These are phyloP conservation scores for Podospora didyma DNA, from an alignment of 495 filamentous ascomycete species.

Conservation along the genomic window DNA sequence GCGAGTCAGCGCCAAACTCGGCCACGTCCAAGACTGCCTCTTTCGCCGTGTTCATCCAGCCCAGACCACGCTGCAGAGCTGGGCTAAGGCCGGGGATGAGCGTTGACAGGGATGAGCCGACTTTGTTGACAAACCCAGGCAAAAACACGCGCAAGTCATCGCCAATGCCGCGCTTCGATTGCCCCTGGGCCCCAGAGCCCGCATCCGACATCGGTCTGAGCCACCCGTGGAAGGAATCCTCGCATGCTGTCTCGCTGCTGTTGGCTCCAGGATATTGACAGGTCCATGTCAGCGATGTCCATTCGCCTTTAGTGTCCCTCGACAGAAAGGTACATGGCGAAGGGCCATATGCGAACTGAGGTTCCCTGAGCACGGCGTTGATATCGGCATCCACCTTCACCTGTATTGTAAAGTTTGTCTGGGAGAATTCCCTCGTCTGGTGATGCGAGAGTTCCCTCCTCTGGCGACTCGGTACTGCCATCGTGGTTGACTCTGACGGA, in stretches of 20 bases:
- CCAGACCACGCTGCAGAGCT: constrained; percentile 2
- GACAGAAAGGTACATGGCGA: constrained; percentile 13
- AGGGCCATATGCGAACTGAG: constrained; percentile 13
- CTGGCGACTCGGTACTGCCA: no score
- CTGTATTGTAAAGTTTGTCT: constrained; percentile 19
- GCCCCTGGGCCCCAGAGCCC: no score
- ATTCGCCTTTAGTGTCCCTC: not conserved
- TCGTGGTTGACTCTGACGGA: not conserved
- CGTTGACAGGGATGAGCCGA: not conserved
- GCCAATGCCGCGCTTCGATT: not conserved
- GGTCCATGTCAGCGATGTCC: constrained; percentile 12
- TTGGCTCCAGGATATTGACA: constrained; percentile 19
- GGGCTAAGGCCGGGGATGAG: constrained; percentile 14
- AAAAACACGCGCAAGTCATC: constrained; percentile 10
- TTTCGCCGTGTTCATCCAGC: constrained; percentile 12
- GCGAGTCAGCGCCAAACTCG: constrained; percentile 5
- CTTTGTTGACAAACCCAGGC: constrained; percentile 11
- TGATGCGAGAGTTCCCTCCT: not conserved
- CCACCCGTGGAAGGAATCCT: constrained; percentile 13
- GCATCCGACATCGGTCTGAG: not conserved
- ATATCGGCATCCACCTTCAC: constrained; percentile 13
- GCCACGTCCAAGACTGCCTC: constrained; percentile 12
- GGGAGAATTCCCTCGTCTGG: not conserved
- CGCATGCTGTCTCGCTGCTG: constrained; percentile 14
- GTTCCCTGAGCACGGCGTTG: constrained; percentile 3